These are phyloP conservation scores for Penicillium parvum DNA, from an alignment of 495 filamentous ascomycete genomes.

Conservation along the genomic window DNA sequence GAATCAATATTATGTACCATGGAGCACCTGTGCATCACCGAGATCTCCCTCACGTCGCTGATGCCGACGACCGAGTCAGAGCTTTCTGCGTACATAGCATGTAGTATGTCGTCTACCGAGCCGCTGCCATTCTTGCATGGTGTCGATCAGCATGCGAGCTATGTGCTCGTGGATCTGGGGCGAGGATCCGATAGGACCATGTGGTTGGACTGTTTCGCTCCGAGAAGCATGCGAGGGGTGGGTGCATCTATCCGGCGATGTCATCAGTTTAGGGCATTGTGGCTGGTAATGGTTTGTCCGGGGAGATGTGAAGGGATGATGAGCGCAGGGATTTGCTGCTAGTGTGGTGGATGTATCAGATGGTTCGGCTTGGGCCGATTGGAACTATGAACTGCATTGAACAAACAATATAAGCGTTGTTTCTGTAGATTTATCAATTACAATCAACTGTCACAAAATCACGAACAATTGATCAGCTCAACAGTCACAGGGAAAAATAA, in stretches of 20 bases:
- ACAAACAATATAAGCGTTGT: too few relatives aligned
- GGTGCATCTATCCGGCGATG: not conserved
- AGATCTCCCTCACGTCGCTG: slow-evolving; percentile 12
- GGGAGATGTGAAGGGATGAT: not conserved
- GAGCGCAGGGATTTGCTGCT: too few relatives aligned
- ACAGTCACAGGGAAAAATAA: too few relatives aligned
- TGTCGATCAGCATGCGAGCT: slow-evolving; percentile 11
- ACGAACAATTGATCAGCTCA: too few relatives aligned
- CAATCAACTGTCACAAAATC: too few relatives aligned
- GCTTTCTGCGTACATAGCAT: too few relatives aligned
- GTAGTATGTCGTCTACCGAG: not conserved
- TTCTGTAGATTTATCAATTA: too few relatives aligned
- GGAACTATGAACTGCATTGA: too few relatives aligned
- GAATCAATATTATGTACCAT: slow-evolving; percentile 1
- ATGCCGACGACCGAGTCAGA: not conserved
- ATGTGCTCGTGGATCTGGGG: slow-evolving; percentile 5
- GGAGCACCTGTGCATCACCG: not conserved
- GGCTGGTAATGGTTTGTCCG: slow-evolving; percentile 8
- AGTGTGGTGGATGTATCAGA: too few relatives aligned
- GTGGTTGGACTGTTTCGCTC: not conserved
- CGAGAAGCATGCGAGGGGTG: slow-evolving; percentile 15
- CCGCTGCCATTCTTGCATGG: slow-evolving; percentile 8
- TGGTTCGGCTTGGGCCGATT: too few relatives aligned
- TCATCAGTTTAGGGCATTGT: not conserved
- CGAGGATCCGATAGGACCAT: slow-evolving; percentile 19